Evolutionary conservation across 306 rosid species (phyloP), one percentile per base, ranked within the genome.

Genomic region (Lathyrus aphaca): DNA sequence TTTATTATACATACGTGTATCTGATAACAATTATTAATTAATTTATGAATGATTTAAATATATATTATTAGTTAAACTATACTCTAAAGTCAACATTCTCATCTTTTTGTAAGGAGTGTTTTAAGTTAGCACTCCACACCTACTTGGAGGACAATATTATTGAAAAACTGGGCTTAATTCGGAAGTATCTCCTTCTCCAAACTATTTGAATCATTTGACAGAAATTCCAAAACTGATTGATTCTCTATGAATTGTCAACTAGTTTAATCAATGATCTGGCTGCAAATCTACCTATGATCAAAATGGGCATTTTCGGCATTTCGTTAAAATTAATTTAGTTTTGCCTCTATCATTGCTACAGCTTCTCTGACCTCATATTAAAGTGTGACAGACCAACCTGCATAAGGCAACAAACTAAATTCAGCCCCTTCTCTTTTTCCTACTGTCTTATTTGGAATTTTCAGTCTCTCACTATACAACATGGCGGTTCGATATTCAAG

Each of bases 221-320:
- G 30, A 51, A 65, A 39, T 66, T 44, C 23, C 68, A n/a, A 58
- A 45, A 48, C 40, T 50, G 49, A 70, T 39, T 45, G 23, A 75
- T 51, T 51, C 45, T 65, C 37, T 44, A 23, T 44, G 58, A 70
- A 46, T 32, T 68, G 58, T 48, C 73, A 72, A 12, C 67, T 66
- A 25, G 43, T 76, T 38, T 17, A 70, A 57, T 46, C 35, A 64
- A 69, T 23, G 72, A 68, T 51, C 32, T 13, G 56, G 38, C 74
- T 19, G 64, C 23, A 80, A 78, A 74, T 66, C 62, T 45, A 14
- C 4, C 16, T 3, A 66, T 10, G 53, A 64, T 21, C 48, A 50
- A 35, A 35, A 18, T 23, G 96, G 93, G 80, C 80, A 87, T 13
- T 81, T 80, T 7, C 15, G 96, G 14, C 92, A 83, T 87, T 83